These are phyloP conservation scores for Fusarium marasasianum DNA, from an alignment of 2,329 filamentous ascomycete species.

Conservation along the genomic window DNA sequence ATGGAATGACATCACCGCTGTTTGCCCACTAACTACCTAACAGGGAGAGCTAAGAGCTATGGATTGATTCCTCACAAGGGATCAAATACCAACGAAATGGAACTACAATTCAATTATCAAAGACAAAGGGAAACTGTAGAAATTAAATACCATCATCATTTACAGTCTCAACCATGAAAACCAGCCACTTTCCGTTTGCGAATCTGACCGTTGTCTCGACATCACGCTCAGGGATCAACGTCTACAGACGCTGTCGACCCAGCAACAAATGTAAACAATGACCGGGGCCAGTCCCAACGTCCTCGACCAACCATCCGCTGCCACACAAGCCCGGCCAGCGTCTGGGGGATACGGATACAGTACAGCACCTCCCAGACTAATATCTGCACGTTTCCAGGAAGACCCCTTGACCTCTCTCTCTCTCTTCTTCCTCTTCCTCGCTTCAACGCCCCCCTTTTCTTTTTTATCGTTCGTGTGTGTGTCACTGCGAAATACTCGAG, in stretches of 20 bases:
- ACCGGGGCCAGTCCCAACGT: constrained; percentile 29
- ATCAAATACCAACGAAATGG: constrained; percentile 22
- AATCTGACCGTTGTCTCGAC: constrained; percentile 23
- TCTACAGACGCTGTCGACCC: constrained; percentile 40
- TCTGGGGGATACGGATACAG: background rate
- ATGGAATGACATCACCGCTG: constrained; percentile 36
- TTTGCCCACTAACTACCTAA: background rate
- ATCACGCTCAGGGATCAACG: constrained; percentile 21
- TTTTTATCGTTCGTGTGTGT: constrained; percentile 27
- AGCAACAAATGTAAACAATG: constrained; percentile 51
- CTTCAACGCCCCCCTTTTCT: constrained; percentile 13
- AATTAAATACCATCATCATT: background rate
- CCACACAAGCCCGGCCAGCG: constrained; percentile 33
- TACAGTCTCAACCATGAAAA: background rate
- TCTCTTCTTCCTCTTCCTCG: constrained; percentile 2
- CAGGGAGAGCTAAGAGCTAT: background rate
- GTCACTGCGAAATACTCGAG: constrained; percentile 20
- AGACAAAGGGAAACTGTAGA: constrained; percentile 3
- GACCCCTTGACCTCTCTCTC: constrained; percentile 12
- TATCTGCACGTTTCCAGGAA: constrained; percentile 41
- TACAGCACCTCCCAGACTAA: constrained; percentile 10
- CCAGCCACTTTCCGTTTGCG: constrained; percentile 17
- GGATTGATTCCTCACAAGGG: background rate
- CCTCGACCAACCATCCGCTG: constrained; percentile 45
- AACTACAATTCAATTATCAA: background rate